phyloP scores from a whole-genome alignment of 1,284 basidiomycete species.

The Chalciporus sp. region DNA sequence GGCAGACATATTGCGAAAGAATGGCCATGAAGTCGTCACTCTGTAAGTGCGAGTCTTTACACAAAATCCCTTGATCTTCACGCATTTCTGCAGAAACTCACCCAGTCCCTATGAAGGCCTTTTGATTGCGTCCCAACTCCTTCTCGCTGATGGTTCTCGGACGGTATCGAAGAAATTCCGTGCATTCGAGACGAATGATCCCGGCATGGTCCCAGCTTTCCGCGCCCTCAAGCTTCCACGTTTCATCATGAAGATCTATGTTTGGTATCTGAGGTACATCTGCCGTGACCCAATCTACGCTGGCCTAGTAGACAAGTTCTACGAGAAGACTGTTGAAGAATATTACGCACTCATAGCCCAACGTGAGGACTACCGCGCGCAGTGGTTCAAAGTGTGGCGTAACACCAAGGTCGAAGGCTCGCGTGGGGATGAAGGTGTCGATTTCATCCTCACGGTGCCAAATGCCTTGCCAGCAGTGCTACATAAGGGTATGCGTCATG shows the following conservation, averaged over 20 bases:
- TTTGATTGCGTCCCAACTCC: slow-evolving; percentile 35
- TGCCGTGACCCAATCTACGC: slow-evolving; percentile 31
- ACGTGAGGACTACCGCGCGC: slow-evolving; percentile 44
- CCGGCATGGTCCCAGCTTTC: slow-evolving; percentile 35
- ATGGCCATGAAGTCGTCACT: slow-evolving; percentile 33
- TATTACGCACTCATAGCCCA: slow-evolving; percentile 45
- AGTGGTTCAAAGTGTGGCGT: slow-evolving; percentile 57
- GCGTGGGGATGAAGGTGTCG: slow-evolving; percentile 44
- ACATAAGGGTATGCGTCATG: slow-evolving; percentile 44
- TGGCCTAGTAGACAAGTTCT: slow-evolving; percentile 40
- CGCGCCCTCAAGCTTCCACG: slow-evolving; percentile 32
- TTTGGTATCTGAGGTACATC: slow-evolving; percentile 34
- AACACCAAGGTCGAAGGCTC: slow-evolving; percentile 22
- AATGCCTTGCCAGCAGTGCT: slow-evolving; percentile 59
- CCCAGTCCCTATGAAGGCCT: slow-evolving; percentile 37
- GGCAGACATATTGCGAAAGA: slow-evolving; percentile 24
- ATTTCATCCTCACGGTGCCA: slow-evolving; percentile 63
- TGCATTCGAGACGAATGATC: slow-evolving; percentile 32
- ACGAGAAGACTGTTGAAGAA: slow-evolving; percentile 45
- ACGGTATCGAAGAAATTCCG: slow-evolving; percentile 17
- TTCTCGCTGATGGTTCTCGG: slow-evolving; percentile 34
- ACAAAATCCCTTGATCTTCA: too few relatives aligned
- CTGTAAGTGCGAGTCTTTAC: slow-evolving; percentile 18
- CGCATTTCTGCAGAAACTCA: slow-evolving; percentile 19
- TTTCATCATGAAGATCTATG: slow-evolving; percentile 33